Evolutionary conservation across 2,329 filamentous ascomycete species (phyloP), one percentile per base, ranked within the genome.

Genomic region (Myriosclerotinia scirpicola): DNA sequence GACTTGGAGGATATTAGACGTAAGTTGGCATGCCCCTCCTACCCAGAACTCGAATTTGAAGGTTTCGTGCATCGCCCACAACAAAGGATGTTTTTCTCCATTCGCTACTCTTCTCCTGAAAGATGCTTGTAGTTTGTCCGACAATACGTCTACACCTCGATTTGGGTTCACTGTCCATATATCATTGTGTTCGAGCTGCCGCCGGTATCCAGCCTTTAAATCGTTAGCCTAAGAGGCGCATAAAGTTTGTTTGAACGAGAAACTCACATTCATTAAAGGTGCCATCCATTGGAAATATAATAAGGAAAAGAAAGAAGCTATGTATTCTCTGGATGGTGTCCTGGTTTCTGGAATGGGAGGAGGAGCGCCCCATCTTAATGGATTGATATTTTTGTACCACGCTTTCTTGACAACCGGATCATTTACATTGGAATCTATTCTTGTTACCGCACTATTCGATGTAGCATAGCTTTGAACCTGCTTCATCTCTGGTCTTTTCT

Each of bases 231-330:
- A 40, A 44, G 20, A 40, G 17, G 30, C 64, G 26, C 20, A 55
- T 52, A 30, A 26, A 15, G 20, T 7, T 15, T 5, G 50, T 8
- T 22, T 26, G 52, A 22, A 12, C 9, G 17, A 15, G 14, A 26
- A 9, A 81, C 85, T 79, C 77, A 90, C 89, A 70, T 79, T 83
- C 93, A 98, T 98, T 65, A 98, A 76, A 1, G 92, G 89, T 0
- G 87, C 87, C 83, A 97, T 94, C 94, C 94, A 98, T 76, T 92
- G 87, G 75, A 97, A 98, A 5, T 89, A 90, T 30, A 96, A 77
- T 66, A 83, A 77, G 79, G 91, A 96, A 70, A 95, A 84, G 74
- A 93, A 89, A 2, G 84, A 80, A 6, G 93, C 93, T 5, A 80
- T 82, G 75, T 92, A 83, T 79, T 97, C 93, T 69, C 84, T 85